phyloP scores from a whole-genome alignment of 176 grass and related monocot genomes.

The Avena sativa region DNA sequence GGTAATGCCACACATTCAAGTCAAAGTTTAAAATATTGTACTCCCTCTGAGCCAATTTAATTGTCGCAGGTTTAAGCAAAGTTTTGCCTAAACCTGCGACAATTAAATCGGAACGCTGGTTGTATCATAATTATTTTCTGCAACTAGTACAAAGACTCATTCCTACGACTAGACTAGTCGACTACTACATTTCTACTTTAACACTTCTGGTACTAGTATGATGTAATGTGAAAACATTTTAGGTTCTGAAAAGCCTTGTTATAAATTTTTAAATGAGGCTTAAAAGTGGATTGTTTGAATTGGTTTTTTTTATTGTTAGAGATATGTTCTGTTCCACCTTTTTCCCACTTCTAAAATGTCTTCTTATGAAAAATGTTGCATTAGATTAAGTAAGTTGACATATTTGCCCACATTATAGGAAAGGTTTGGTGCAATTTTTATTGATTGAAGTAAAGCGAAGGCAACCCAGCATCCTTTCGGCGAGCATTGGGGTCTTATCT shows the following conservation, averaged over 20 bases:
- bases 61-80: no score
- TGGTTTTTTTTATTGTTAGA: neutral
- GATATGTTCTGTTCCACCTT: neutral
- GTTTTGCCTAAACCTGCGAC: no score
- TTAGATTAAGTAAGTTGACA: constrained; percentile 30
- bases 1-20: no score
- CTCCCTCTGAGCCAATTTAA: no score
- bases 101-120: no score
- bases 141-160: neutral
- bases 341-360: neutral
- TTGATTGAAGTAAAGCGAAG: constrained; percentile 35
- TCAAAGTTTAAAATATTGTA: no score
- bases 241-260: neutral
- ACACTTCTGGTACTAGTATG: neutral
- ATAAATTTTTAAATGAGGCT: neutral
- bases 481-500: constrained; percentile 10
- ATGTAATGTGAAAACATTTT: neutral
- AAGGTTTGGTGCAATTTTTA: constrained; percentile 23
- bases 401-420: constrained; percentile 22
- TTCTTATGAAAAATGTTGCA: neutral
- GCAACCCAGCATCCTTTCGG: constrained; percentile 13
- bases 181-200: neutral
- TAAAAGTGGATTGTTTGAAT: neutral
- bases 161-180: neutral
- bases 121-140: no score